These are phyloP conservation scores for Lodderomyces elongisporus DNA, from an alignment of 1,139 yeast genomes.

Conservation along the genomic window DNA sequence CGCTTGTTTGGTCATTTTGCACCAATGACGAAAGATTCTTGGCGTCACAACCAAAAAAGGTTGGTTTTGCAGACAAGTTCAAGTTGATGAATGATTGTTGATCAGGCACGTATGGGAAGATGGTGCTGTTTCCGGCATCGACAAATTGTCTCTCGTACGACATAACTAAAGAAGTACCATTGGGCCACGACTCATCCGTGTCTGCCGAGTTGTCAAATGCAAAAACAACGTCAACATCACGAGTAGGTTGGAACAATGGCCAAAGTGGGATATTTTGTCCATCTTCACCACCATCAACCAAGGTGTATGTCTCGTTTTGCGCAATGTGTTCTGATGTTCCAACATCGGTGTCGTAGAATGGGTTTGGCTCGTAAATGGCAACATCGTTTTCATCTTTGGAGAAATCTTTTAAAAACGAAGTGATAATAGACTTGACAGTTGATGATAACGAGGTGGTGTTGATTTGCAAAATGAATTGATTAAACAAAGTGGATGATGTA, in stretches of 20 bases:
- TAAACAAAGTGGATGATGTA: slow-evolving; percentile 77
- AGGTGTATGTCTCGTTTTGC: slow-evolving; percentile 31
- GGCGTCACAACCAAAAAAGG: slow-evolving; percentile 84
- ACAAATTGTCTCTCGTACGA: slow-evolving; percentile 70
- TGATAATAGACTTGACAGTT: slow-evolving; percentile 38
- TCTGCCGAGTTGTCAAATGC: slow-evolving; percentile 49
- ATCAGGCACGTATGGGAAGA: slow-evolving; percentile 89
- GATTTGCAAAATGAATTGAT: slow-evolving; percentile 63
- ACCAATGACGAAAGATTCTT: slow-evolving; percentile 53
- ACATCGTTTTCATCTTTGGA: slow-evolving; percentile 39
- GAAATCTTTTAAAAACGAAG: slow-evolving; percentile 41
- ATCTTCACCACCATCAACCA: slow-evolving; percentile 45
- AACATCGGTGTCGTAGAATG: slow-evolving; percentile 43
- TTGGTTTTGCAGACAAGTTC: slow-evolving; percentile 62
- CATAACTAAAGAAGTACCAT: slow-evolving; percentile 33
- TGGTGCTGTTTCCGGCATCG: slow-evolving; percentile 54
- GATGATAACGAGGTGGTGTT: slow-evolving; percentile 55
- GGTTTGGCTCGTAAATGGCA: slow-evolving; percentile 49
- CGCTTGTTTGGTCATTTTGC: slow-evolving; percentile 19
- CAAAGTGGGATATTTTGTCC: slow-evolving; percentile 38
- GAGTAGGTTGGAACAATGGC: slow-evolving; percentile 35
- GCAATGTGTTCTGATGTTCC: slow-evolving; percentile 29
- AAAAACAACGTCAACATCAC: slow-evolving; percentile 39
- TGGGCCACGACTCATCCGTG: slow-evolving; percentile 38
- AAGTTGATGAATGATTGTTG: slow-evolving; percentile 52